phyloP scores from a whole-genome alignment of 2,329 filamentous ascomycete species.

The Reticulascus tulasneorum region DNA sequence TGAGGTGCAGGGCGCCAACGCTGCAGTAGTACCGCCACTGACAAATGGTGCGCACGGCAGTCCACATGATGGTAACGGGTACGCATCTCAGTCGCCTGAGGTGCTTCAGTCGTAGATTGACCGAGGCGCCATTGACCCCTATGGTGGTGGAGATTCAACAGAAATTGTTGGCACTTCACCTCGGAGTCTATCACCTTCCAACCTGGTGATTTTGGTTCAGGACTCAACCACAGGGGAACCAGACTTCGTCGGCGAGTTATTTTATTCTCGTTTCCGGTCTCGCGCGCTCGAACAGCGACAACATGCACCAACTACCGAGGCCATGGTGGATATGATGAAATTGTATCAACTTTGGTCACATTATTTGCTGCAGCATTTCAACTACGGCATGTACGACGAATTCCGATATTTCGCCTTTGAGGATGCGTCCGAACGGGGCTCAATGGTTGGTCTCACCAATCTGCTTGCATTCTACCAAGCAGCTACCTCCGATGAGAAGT shows the following conservation, averaged over 20 bases:
- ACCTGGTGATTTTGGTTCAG: constrained; percentile 9
- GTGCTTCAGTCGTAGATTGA: constrained; percentile 16
- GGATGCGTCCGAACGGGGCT: constrained; percentile 48
- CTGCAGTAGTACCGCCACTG: no score
- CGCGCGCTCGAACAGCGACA: constrained; percentile 35
- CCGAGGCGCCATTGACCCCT: constrained; percentile 7
- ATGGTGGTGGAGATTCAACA: constrained; percentile 4
- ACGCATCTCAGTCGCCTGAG: constrained; percentile 11
- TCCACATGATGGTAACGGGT: no score
- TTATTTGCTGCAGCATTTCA: constrained; percentile 70
- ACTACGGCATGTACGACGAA: constrained; percentile 70
- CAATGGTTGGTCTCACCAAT: constrained; percentile 54
- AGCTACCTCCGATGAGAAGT: no score
- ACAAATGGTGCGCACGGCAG: constrained; percentile 26
- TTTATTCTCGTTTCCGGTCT: constrained; percentile 32
- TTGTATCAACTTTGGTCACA: constrained; percentile 74
- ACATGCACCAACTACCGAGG: constrained; percentile 27
- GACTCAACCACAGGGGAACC: no score
- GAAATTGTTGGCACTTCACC: not conserved
- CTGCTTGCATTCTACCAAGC: constrained; percentile 60
- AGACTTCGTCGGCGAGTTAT: constrained; percentile 13
- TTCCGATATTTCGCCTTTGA: constrained; percentile 65
- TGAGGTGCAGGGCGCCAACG: constrained; percentile 18
- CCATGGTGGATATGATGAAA: constrained; percentile 56
- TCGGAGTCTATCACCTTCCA: not conserved